Evolutionary conservation across 75 land plant genomes (phyloP).

Genomic region (Isoetes taiwanensis): DNA sequence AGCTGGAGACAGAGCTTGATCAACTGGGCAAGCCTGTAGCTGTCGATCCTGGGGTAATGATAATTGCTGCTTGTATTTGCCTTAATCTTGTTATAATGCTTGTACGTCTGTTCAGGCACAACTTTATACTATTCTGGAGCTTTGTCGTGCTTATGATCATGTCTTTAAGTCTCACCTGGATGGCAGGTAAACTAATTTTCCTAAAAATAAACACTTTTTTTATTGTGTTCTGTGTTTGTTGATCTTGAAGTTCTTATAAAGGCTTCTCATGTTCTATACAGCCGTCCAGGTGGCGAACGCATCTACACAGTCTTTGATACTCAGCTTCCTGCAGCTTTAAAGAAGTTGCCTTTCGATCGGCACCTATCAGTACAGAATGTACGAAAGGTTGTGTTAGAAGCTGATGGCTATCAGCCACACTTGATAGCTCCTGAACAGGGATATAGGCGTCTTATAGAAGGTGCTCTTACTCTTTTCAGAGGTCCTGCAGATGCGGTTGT

Average conservation of each 20-base stretch:
- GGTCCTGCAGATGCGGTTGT: slow-evolving; percentile 83
- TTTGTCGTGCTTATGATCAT: slow-evolving; percentile 88
- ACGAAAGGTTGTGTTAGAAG: slow-evolving; percentile 55
- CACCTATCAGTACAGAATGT: slow-evolving; percentile 79
- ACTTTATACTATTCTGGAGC: slow-evolving; percentile 71
- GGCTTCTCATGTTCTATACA: slow-evolving; percentile 15
- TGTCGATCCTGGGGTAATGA: slow-evolving; percentile 60
- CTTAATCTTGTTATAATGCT: background rate
- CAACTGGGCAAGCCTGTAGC: slow-evolving; percentile 71
- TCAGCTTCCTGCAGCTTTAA: slow-evolving; percentile 81
- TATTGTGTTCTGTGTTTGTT: background rate
- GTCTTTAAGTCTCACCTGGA: slow-evolving; percentile 85
- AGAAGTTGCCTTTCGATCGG: slow-evolving; percentile 77
- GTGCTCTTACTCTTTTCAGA: slow-evolving; percentile 49
- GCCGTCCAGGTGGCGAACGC: slow-evolving; percentile 82
- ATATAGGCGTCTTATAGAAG: slow-evolving; percentile 74
- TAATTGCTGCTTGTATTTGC: background rate
- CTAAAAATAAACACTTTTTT: background rate
- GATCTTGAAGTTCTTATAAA: no score
- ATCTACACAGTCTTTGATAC: slow-evolving; percentile 83
- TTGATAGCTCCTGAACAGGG: slow-evolving; percentile 88
- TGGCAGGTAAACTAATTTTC: slow-evolving; percentile 51
- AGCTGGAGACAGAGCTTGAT: slow-evolving; percentile 69
- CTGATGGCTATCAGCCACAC: slow-evolving; percentile 94
- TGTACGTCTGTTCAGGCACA: slow-evolving; percentile 47